Evolutionary conservation across 352 stramenopile genomes (phyloP).

Genomic region (Sclerospora graminicola): DNA sequence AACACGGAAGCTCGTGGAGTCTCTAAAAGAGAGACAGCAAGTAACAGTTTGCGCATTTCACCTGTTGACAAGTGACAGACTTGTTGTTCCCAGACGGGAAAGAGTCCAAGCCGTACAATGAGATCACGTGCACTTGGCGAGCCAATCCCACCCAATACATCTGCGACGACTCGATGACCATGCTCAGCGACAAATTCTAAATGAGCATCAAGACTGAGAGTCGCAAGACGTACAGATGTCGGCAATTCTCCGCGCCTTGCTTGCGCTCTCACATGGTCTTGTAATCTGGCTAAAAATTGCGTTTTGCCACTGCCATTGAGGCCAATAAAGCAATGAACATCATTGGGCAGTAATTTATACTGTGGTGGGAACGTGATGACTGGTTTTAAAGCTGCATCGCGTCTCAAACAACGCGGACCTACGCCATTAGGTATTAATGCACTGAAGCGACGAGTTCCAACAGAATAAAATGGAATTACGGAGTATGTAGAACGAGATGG

Average conservation of each 20-base stretch:
- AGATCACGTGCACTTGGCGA: slow-evolving; percentile 75
- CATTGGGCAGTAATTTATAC: slow-evolving; percentile 5
- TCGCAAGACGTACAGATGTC: slow-evolving; percentile 24
- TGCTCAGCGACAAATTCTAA: slow-evolving; percentile 56
- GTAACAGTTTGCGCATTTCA: slow-evolving; percentile 88
- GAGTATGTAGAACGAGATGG: too few relatives aligned
- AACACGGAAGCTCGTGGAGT: slow-evolving; percentile 66
- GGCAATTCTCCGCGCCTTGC: slow-evolving; percentile 13
- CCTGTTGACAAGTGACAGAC: slow-evolving; percentile 86
- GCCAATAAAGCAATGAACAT: slow-evolving; percentile 63
- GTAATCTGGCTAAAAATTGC: slow-evolving; percentile 36
- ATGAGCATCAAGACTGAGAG: slow-evolving; percentile 82
- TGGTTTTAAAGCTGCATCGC: too few relatives aligned
- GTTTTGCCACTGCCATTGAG: slow-evolving; percentile 67
- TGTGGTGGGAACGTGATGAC: too few relatives aligned
- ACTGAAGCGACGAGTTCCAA: too few relatives aligned
- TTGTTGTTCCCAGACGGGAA: slow-evolving; percentile 69
- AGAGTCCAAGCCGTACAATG: slow-evolving; percentile 89
- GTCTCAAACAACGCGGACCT: too few relatives aligned
- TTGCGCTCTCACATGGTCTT: slow-evolving; percentile 19
- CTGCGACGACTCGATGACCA: slow-evolving; percentile 39
- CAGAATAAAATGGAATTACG: too few relatives aligned
- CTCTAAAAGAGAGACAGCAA: slow-evolving; percentile 73
- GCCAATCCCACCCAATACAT: slow-evolving; percentile 62
- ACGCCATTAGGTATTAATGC: too few relatives aligned